Evolutionary conservation across 805 yeast genomes (phyloP), one percentile per base, ranked within the genome.

Genomic region (Metschnikowia orientalis): DNA sequence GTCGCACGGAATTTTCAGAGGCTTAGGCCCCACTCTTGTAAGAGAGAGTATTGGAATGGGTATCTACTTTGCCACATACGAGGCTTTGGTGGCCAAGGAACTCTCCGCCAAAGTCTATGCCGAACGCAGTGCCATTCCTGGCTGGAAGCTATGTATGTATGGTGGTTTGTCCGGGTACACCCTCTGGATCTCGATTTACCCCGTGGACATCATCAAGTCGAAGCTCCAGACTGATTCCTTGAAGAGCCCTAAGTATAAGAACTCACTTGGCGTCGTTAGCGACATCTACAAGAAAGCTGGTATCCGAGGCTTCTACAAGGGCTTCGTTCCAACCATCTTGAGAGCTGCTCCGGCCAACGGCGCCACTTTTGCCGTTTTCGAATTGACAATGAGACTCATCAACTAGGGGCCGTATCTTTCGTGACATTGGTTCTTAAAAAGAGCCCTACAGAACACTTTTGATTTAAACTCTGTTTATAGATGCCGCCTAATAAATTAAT

Each of bases 281-380:
- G 67, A 70, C 36, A 69, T 86, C 14, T 70, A 56, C 51, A 58
- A 55, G 30, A 66, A 69, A n/a, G 67, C 69, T 32, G 97, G 97
- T 17, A 37, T 77, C 16, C 68, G 68, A 42, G 95, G 95, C 0
- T 83, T 92, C 52, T 84, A 85, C 62, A 81, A 81, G 61, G 99
- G 99, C 2, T 89, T 94, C 54, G 60, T 77, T 12, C 97, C 98
- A 23, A 89, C 97, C 0, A 76, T 92, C 43, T 65, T 92, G 44
- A 81, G 99, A 63, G 97, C 99, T 30, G 95, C 95, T 3, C 98
- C 98, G 1, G 98, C 94, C 3, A 94, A 92, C 56, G 99, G 95
- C 25, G 95, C 94, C 18, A 94, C 98, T 0, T 92, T 92, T 62
- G 81, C 87, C 26, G 88, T 94, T 2, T 92, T 92, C 56, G 99